Evolutionary conservation across 2,329 filamentous ascomycete species (phyloP), one percentile per base, ranked within the genome.

Genomic region (Alternaria sp.): DNA sequence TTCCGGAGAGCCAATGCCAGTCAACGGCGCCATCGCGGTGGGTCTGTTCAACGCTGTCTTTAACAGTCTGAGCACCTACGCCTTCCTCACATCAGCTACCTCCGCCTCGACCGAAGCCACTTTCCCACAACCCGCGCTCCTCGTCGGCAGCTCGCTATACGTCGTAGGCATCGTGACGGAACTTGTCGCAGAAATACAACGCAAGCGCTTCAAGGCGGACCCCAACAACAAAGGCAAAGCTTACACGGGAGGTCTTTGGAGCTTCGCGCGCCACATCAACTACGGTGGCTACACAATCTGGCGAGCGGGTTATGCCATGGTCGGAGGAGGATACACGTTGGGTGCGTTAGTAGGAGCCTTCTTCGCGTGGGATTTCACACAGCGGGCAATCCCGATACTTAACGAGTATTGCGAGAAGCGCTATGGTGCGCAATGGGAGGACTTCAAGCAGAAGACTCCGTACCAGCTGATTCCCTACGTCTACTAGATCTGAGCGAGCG

Each of bases 121-220:
- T 1, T 84, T 84, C 59, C 81, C 77, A 15, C 83, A 80, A 64
- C 63, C 72, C 11, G 65, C 73, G 6, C 74, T 87, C 21, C 75
- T 86, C 18, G 74, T 87, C 12, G 88, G 88, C 9, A 71, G 81
- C 1, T 73, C 76, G 0, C 67, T 88, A 49, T 90, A 87, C 72
- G 73, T 78, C 5, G 68, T 82, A 5, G 88, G 88, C 10, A 81
- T 90, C 28, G 60, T 81, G 5, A 79, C 86, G 5, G 88, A 91
- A 77, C 82, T 85, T 6, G 69, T 84, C 4, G 81, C 86, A 0
- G 88, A 91, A 78, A 71, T 84, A 26, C 88, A 90, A 76, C 83
- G 89, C 18, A 81, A 81, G 66, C 67, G 71, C 0, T 88, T 85
- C 78, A 87, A 88, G 75, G 74, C 78, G 21, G 77, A 86, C 58